phyloP scores from a whole-genome alignment of 768 basidiomycete genomes.

The Tephrocybe rancida region DNA sequence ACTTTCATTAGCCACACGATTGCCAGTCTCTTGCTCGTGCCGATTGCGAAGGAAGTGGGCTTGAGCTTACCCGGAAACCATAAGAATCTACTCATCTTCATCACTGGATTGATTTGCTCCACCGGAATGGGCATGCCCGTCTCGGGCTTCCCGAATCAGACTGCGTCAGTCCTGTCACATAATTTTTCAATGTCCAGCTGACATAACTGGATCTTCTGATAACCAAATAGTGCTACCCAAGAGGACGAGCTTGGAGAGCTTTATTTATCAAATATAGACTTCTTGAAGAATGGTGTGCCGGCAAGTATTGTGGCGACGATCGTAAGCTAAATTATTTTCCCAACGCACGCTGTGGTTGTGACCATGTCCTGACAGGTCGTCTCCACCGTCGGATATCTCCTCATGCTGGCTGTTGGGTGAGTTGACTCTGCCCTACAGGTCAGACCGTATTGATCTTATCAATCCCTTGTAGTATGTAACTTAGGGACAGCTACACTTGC shows the following conservation, averaged over 20 bases:
- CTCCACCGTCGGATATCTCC: slow-evolving; percentile 78
- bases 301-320: slow-evolving; percentile 89
- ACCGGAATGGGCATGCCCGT: slow-evolving; percentile 99
- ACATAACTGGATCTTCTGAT: slow-evolving; percentile 15
- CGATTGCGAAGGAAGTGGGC: slow-evolving; percentile 92
- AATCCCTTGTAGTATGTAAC: slow-evolving; percentile 6
- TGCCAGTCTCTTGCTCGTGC: slow-evolving; percentile 94
- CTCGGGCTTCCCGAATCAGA: slow-evolving; percentile 98
- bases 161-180: slow-evolving; percentile 64
- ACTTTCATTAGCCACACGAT: slow-evolving; percentile 98
- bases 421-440: slow-evolving; percentile 26
- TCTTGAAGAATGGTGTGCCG: slow-evolving; percentile 92
- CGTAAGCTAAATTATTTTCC: slow-evolving; percentile 45
- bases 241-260: slow-evolving; percentile 93
- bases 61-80: slow-evolving; percentile 70
- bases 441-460: background rate
- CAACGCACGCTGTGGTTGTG: slow-evolving; percentile 11
- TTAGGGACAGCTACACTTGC: background rate
- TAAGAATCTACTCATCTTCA: slow-evolving; percentile 85
- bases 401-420: slow-evolving; percentile 76
- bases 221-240: slow-evolving; percentile 72
- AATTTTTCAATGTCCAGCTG: slow-evolving; percentile 7
- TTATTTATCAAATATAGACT: slow-evolving; percentile 85
- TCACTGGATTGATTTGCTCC: slow-evolving; percentile 91
- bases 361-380: slow-evolving; percentile 58